phyloP scores from a whole-genome alignment of 2,329 filamentous ascomycete genomes.

The Beauveria sp. region DNA sequence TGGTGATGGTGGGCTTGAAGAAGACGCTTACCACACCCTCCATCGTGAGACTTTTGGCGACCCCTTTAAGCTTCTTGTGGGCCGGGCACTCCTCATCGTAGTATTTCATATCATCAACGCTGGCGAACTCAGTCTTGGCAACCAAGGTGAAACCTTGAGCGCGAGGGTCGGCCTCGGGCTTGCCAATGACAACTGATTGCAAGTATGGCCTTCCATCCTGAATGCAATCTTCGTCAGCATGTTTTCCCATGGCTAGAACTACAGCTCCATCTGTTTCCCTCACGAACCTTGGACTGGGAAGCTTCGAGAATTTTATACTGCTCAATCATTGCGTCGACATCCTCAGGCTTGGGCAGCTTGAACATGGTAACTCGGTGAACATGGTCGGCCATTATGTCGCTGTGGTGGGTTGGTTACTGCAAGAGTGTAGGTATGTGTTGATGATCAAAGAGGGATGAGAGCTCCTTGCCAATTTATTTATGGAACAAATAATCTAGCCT shows the following conservation, averaged over 20 bases:
- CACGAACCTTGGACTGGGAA: conserved; percentile 35
- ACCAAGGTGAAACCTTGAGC: conserved; percentile 59
- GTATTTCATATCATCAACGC: conserved; percentile 60
- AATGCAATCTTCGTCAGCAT: background rate
- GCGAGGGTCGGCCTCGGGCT: conserved; percentile 49
- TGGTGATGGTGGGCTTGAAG: conserved; percentile 28
- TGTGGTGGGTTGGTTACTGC: background rate
- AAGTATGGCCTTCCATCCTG: conserved; percentile 71
- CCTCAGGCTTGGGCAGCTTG: conserved; percentile 39
- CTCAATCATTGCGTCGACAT: conserved; percentile 36
- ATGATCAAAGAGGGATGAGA: background rate
- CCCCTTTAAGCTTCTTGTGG: conserved; percentile 34
- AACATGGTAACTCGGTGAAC: conserved; percentile 46
- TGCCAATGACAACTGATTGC: conserved; percentile 45
- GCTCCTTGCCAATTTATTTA: background rate
- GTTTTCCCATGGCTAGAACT: background rate
- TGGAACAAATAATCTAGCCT: background rate
- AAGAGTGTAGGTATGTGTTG: background rate
- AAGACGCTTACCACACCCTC: conserved; percentile 33
- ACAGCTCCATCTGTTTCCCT: background rate
- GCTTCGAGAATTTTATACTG: conserved; percentile 35
- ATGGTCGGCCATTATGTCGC: conserved; percentile 27
- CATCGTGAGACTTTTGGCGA: conserved; percentile 25
- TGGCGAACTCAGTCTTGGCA: conserved; percentile 56
- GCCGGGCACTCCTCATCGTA: conserved; percentile 52